Percentiles rank a stretch among this genome's conserved stretches.
phyloP scores from a whole-genome alignment of 1,284 basidiomycete species.

The Amylostereum chailletii region DNA sequence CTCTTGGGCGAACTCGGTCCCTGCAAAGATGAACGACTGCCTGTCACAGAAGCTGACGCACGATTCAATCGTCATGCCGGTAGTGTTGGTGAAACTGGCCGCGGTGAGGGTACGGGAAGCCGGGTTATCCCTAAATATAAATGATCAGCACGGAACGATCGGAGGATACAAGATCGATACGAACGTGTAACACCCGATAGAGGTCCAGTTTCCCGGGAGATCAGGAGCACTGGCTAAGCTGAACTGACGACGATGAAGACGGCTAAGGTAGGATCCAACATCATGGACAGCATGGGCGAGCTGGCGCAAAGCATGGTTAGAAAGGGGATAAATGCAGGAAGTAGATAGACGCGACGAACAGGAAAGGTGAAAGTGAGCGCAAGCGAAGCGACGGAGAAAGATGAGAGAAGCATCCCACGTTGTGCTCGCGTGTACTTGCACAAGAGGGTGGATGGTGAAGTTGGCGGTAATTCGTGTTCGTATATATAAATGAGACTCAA shows the following conservation, averaged over 20 bases:
- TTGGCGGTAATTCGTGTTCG: no score
- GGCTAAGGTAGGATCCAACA: not conserved
- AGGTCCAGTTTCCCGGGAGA: constrained; percentile 48
- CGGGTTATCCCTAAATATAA: constrained; percentile 37
- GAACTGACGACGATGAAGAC: constrained; percentile 8
- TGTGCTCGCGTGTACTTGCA: no score
- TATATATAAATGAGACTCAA: no score
- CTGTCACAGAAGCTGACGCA: constrained; percentile 55
- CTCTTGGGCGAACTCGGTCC: constrained; percentile 48
- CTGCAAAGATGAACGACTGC: constrained; percentile 48
- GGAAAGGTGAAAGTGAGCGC: no score
- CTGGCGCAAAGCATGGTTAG: no score
- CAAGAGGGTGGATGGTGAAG: no score
- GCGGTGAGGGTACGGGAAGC: constrained; percentile 43
- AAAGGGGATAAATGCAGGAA: no score
- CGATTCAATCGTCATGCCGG: constrained; percentile 53
- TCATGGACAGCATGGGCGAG: no score
- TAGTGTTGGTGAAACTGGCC: constrained; percentile 32
- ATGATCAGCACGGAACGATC: constrained; percentile 1
- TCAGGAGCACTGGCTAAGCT: constrained; percentile 9
- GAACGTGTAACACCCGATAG: constrained; percentile 58
- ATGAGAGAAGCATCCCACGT: no score
- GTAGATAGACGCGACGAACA: no score
- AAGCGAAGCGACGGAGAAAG: no score
- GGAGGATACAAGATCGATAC: constrained; percentile 13